Base-by-base conservation (phyloP, 768 basidiomycete genomes). In the Lyophyllum semitale region DNA sequence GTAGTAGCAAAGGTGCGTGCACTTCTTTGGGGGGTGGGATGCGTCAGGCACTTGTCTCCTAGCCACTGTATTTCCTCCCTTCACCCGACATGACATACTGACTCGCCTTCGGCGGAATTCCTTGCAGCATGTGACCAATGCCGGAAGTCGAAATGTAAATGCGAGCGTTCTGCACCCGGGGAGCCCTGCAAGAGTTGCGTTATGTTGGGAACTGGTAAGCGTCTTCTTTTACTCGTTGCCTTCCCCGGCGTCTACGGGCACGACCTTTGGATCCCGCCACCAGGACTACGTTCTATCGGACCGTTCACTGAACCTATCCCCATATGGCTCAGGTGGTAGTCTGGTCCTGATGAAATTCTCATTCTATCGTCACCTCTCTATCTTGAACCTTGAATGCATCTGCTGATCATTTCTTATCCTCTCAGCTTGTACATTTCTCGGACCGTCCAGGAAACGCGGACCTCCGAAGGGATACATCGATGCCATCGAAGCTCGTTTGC, bases 391-490 rank as follows among this genome's bases (percentile, higher is more conserved):
- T n/a, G n/a, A n/a, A 48, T 42, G 17, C 18, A 35, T 44, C 27
- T 37, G 35, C 49, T 57, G 55, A 51, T 57, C 45, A 29, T 53
- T 42, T 57, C 42, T 45, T 35, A 37, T 41, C 47, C 51, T 37
- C 54, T 26, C 65, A 90, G 88, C 83, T 18, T 91, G 89, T 66
- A 90, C 90, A 0, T 91, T 89, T 70, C 77, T 91, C 37, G 88
- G 87, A 2, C 88, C 88, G 8, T 90, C 89, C 12, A 82, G 88
- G 61, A 89, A 89, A 67, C 87, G 93, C 60, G 93, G 93, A 2
- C 89, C 90, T 3, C 90, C 91, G n/a, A 93, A 92, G 66, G 93
- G 93, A 1, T 96, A 96, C 76, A 95, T 96, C 66, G 93, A 95
- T 64, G 93, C 93, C 26, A 93, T 96, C 62, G 93, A 96, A 71